Base-by-base conservation (phyloP, 2,329 filamentous ascomycete genomes). In the Furcasterigmium sp. region DNA sequence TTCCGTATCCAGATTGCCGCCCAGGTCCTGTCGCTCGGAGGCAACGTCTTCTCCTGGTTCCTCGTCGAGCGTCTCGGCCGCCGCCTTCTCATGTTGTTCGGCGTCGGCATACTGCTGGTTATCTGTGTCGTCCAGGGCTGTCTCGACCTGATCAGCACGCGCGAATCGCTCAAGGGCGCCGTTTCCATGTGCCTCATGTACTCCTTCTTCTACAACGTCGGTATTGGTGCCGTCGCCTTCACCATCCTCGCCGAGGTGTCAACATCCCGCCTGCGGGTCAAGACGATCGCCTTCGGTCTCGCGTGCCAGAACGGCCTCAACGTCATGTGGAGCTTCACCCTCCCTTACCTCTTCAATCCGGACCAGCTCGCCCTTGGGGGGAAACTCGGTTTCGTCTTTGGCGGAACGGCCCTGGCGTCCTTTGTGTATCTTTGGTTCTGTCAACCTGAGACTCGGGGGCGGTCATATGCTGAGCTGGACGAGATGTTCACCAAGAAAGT, bases 341-440 rank as follows among this genome's bases (percentile, higher is more conserved):
- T 50, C 20, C 63, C 51, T 1, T 48, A 51, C 41, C 43, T 53
- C 11, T 51, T 54, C 43, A 53, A 54, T 34, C 51, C 49, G 1
- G 51, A 53, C 15, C 43, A 51, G 42, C 42, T 44, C 6, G 61
- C 67, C 40, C 49, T 68, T 3, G 57, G 58, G 3, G 65, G 60
- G 1, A 69, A 69, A 51, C 62, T 64, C 1, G 57, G 57, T 0
- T 71, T 70, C 36, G 52, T 70, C 4, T 69, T 69, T 49, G 64
- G 63, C 5, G 61, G 52, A 0, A 42, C 65, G n/a, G 52, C 56
- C 9, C 45, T 62, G 3, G 29, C 62, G 7, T 59, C 50, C 19
- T 46, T 59, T 9, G 47, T 61, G 15, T 65, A 56, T 47, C 28
- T 67, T 14, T 56, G 56, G 52, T 57, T 59, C 42, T 60, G 49